phyloP scores from a whole-genome alignment of 2,329 filamentous ascomycete genomes.

The Colletotrichum destructivum region DNA sequence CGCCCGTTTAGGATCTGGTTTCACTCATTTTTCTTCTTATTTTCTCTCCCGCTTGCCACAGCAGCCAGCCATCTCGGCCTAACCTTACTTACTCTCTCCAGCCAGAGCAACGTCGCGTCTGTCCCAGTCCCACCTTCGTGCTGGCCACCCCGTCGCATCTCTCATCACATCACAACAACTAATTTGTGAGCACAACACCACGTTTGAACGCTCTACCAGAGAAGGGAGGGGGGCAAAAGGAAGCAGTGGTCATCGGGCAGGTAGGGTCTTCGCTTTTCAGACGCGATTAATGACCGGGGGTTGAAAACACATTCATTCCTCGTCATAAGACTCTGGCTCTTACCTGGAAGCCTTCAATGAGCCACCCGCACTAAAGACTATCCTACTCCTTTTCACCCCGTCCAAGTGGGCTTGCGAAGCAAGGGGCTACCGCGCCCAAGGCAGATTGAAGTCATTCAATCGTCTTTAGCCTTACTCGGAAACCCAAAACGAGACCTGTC shows the following conservation, averaged over 20 bases:
- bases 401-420: constrained; percentile 39
- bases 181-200: not conserved
- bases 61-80: not conserved
- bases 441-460: constrained; percentile 19
- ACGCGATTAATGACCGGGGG: not conserved
- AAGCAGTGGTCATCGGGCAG: not conserved
- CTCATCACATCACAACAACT: constrained; percentile 29
- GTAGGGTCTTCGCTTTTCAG: constrained; percentile 10
- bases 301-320: constrained; percentile 1
- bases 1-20: no score
- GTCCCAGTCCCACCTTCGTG: constrained; percentile 14
- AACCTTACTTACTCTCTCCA: constrained; percentile 4
- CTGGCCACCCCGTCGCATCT: constrained; percentile 28
- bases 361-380: constrained; percentile 11
- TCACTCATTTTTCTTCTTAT: not conserved
- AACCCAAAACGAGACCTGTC: constrained; percentile 26
- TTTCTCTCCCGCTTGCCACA: not conserved
- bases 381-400: constrained; percentile 20
- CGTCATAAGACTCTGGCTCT: not conserved
- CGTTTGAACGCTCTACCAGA: constrained; percentile 14
- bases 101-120: constrained; percentile 35
- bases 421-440: constrained; percentile 20
- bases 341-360: constrained; percentile 22
- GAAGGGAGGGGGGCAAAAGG: not conserved
- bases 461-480: constrained; percentile 25